Evolutionary conservation across 768 basidiomycete genomes (phyloP).

Genomic region (Naematelia aurantialba): DNA sequence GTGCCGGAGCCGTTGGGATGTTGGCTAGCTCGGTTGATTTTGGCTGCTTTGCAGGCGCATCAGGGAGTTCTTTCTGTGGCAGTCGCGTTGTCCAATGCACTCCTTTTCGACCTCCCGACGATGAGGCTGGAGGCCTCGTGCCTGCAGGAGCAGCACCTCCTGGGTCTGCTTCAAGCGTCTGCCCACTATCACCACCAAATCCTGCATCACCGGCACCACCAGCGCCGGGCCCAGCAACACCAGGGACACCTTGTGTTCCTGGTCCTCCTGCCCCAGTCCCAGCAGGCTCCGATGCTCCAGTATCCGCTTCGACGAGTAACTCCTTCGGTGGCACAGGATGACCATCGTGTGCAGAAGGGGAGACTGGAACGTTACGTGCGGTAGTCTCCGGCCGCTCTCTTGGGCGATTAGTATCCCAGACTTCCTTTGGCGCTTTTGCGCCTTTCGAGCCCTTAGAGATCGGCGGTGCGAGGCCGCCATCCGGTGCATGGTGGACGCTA

Average conservation of each 20-base stretch:
- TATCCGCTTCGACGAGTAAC: background rate
- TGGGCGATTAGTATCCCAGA: constrained; percentile 28
- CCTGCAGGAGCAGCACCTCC: constrained; percentile 9
- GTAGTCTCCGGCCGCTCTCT: constrained; percentile 3
- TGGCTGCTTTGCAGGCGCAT: constrained; percentile 6
- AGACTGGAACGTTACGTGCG: background rate
- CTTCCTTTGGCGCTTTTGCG: constrained; percentile 11
- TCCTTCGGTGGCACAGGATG: background rate
- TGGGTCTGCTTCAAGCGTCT: constrained; percentile 3
- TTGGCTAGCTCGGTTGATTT: background rate
- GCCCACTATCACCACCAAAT: constrained; percentile 4
- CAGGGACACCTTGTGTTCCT: no score
- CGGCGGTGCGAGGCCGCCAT: constrained; percentile 7
- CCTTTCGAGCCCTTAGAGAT: constrained; percentile 3
- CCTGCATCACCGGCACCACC: constrained; percentile 5
- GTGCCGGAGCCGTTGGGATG: background rate
- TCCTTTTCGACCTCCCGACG: constrained; percentile 12
- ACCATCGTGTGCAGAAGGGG: background rate
- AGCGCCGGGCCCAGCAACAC: background rate
- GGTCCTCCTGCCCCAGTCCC: no score
- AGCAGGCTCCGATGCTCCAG: background rate
- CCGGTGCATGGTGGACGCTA: no score
- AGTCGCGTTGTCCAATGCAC: constrained; percentile 31
- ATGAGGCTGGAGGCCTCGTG: constrained; percentile 11
- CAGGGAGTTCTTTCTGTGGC: constrained; percentile 20